phyloP scores from a whole-genome alignment of 2,329 filamentous ascomycete genomes.

The Penicillium sp. region DNA sequence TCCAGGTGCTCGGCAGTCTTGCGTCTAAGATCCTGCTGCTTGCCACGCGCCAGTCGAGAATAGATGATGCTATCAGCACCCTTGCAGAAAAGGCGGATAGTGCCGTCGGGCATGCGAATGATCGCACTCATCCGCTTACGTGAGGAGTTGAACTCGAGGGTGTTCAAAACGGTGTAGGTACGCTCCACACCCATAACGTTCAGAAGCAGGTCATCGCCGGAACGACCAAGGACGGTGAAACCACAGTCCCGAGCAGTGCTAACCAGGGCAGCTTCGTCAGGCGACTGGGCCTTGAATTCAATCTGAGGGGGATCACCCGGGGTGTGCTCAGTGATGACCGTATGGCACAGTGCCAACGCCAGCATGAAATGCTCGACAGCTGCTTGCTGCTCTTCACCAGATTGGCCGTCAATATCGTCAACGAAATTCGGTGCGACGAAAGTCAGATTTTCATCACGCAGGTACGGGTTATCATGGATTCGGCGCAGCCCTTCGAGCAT shows the following conservation, averaged over 20 bases:
- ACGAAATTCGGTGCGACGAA: constrained; percentile 92
- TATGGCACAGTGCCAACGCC: constrained; percentile 91
- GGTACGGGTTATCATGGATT: constrained; percentile 84
- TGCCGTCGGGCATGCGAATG: constrained; percentile 87
- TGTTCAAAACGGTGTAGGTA: constrained; percentile 86
- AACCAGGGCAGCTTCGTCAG: constrained; percentile 92
- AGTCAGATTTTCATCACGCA: constrained; percentile 85
- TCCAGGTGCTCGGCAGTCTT: constrained; percentile 91
- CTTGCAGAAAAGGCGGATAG: constrained; percentile 92
- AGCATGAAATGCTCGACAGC: constrained; percentile 93
- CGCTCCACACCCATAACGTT: constrained; percentile 85
- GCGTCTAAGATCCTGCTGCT: constrained; percentile 80
- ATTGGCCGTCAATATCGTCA: constrained; percentile 74
- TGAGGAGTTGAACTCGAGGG: constrained; percentile 94
- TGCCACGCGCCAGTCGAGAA: constrained; percentile 78
- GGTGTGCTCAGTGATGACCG: constrained; percentile 85
- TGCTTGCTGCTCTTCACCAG: constrained; percentile 71
- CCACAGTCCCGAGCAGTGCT: constrained; percentile 93
- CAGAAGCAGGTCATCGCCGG: constrained; percentile 76
- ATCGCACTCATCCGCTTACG: constrained; percentile 98
- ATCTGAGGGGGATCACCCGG: constrained; percentile 90
- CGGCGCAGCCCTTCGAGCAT: constrained; percentile 72
- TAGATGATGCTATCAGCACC: constrained; percentile 98
- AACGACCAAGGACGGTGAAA: constrained; percentile 83
- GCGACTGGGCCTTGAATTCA: constrained; percentile 94